Percentiles rank a stretch among this genome's conserved stretches.
phyloP scores from a whole-genome alignment of 257 asterid species.

The Sherardia arvensis region DNA sequence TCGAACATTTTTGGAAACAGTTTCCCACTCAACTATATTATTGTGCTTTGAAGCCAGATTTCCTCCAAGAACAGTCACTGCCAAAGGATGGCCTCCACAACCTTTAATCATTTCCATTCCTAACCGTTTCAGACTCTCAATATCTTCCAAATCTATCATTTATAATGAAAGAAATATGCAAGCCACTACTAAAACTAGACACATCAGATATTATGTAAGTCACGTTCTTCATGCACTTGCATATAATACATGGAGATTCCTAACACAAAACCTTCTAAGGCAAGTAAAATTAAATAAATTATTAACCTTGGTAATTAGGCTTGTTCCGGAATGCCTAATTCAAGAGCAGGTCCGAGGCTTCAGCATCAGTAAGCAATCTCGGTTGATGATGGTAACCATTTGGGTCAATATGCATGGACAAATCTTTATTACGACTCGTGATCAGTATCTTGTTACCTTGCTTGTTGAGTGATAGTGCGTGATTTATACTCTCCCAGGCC shows the following conservation, averaged over 20 bases:
- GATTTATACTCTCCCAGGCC: not conserved
- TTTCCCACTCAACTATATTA: not conserved
- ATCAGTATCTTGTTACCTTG: not conserved
- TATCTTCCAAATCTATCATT: not conserved
- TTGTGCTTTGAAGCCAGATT: no score
- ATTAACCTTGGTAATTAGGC: no score
- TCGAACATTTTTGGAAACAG: not conserved
- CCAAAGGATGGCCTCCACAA: slow-evolving; percentile 2
- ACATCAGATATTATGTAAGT: no score
- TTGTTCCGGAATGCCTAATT: not conserved
- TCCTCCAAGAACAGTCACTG: slow-evolving; percentile 2
- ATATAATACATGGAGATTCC: no score
- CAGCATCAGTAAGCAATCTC: no score
- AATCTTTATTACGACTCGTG: not conserved
- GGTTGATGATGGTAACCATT: no score
- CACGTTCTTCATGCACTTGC: no score
- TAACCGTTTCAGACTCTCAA: not conserved
- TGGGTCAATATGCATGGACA: no score
- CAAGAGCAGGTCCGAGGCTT: no score
- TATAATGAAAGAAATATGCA: not conserved
- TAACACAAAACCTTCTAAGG: no score
- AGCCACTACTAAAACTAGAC: no score
- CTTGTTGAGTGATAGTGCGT: not conserved
- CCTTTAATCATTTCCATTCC: slow-evolving; percentile 1
- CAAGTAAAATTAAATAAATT: no score